These are phyloP conservation scores for Collybiopsis luxurians DNA, from an alignment of 768 basidiomycete species.

Conservation along the genomic window DNA sequence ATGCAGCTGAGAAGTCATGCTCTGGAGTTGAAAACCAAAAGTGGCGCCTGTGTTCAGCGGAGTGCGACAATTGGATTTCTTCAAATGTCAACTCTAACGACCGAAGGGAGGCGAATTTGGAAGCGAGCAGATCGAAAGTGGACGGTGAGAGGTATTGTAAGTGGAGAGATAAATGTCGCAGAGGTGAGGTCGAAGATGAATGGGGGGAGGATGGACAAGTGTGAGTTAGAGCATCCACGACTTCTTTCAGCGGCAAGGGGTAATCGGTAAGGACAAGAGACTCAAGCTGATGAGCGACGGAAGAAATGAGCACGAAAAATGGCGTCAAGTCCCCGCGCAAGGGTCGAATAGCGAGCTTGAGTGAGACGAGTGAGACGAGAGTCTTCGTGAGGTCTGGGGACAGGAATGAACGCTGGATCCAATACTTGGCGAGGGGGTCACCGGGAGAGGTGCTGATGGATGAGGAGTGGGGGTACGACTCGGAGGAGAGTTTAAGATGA, in stretches of 20 bases:
- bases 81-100: background rate
- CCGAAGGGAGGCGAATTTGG: background rate
- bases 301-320: background rate
- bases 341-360: slow-evolving; percentile 3
- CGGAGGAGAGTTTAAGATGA: slow-evolving; percentile 33
- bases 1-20: no score
- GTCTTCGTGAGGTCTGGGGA: no score
- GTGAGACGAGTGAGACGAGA: background rate
- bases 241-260: background rate
- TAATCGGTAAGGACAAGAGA: slow-evolving; percentile 1
- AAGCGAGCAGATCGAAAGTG: slow-evolving; percentile 1
- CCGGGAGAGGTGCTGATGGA: slow-evolving; percentile 12
- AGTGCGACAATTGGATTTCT: background rate
- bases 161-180: no score
- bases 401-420: slow-evolving; percentile 33
- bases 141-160: slow-evolving; percentile 1
- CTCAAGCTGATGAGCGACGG: slow-evolving; percentile 2
- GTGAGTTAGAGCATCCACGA: no score
- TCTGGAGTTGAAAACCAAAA: no score
- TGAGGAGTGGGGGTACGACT: slow-evolving; percentile 20
- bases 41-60: no score
- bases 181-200: background rate
- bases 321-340: background rate
- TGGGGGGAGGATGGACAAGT: background rate
- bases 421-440: slow-evolving; percentile 29